Conservation (phyloP, 192 early-diverging fungal species). For the Irineochytrium annulatum region DNA sequence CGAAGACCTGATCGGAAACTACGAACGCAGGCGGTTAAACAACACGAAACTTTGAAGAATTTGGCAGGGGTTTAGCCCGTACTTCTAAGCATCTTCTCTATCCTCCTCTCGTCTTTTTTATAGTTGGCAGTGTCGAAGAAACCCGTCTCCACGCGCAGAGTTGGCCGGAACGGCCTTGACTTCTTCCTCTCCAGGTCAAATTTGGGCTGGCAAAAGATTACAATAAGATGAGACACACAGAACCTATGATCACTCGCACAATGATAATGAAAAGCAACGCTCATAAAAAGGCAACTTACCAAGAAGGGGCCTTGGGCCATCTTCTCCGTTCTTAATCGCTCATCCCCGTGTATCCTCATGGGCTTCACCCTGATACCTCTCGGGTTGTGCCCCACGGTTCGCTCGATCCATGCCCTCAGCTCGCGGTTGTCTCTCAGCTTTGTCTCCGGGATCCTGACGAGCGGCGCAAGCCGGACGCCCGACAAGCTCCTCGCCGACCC, state of each 20-base stretch:
- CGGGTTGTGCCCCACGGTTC: constrained; percentile 27
- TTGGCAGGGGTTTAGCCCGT: neutral
- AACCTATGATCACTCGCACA: too few relatives aligned
- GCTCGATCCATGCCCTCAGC: constrained; percentile 30
- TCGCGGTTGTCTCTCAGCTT: constrained; percentile 32
- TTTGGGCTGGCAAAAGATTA: constrained; percentile 24
- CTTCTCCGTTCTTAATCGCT: constrained; percentile 13
- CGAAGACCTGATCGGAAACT: constrained; percentile 28
- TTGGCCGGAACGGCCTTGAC: constrained; percentile 29
- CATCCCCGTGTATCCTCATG: neutral
- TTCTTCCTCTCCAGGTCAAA: constrained; percentile 17
- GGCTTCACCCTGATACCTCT: constrained; percentile 15
- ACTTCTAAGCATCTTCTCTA: constrained; percentile 28
- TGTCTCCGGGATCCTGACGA: constrained; percentile 28
- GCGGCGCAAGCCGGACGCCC: constrained; percentile 18
- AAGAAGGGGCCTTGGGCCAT: constrained; percentile 45
- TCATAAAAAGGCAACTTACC: constrained; percentile 22
- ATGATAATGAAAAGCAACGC: too few relatives aligned
- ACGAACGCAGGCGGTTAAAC: neutral
- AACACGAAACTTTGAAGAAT: neutral
- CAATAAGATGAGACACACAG: too few relatives aligned
- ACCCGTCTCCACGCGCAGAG: constrained; percentile 39
- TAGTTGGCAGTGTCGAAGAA: constrained; percentile 32
- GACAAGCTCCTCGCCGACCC: too few relatives aligned
- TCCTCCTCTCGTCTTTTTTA: constrained; percentile 26